Evolutionary conservation across 345 rosid genomes (phyloP), one percentile per base, ranked within the genome.

Genomic region (Eucalyptus rudis): DNA sequence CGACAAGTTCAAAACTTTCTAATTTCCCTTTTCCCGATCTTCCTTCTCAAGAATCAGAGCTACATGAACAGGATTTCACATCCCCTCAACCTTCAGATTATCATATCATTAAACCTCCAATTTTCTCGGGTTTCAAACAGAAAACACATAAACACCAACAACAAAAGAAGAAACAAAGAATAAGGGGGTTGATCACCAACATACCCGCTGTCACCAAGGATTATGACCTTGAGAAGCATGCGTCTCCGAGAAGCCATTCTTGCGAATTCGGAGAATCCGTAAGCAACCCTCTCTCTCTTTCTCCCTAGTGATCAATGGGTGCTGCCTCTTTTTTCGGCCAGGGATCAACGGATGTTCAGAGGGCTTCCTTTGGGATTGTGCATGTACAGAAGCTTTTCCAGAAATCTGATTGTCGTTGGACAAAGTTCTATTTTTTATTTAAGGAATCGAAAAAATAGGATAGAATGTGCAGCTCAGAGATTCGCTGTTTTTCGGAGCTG

Each of bases 121-220:
- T 64, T 86, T 59, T 62, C 89, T 71, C 50, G 47, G 44, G 62
- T 56, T 40, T 54, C 89, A 86, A 89, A 85, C 40, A 87, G 52
- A 87, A 47, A 12, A 76, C 27, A 24, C 59, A 50, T 10, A 5
- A 29, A 24, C 62, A 49, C 83, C 49, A 36, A 81, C 27, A 13
- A 11, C 13, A 19, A 10, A 86, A 87, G 29, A 25, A 24, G 56
- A 64, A 33, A 49, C 52, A 44, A 20, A 79, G 11, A n/a, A 44
- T 36, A 20, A 86, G 25, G 15, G 36, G 50, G 10, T 47, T 51
- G 79, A 52, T 27, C 8, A 52, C 66, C 86, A 86, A 87, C 87
- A 86, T 27, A 96, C 99, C 97, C 99, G 91, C 98, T 96, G 88
- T 96, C 99, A 10, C 98, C 98, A 88, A 96, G 98, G 36, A 96